phyloP scores from a whole-genome alignment of 805 yeast genomes.

The Maudiozyma saulgeensis region DNA sequence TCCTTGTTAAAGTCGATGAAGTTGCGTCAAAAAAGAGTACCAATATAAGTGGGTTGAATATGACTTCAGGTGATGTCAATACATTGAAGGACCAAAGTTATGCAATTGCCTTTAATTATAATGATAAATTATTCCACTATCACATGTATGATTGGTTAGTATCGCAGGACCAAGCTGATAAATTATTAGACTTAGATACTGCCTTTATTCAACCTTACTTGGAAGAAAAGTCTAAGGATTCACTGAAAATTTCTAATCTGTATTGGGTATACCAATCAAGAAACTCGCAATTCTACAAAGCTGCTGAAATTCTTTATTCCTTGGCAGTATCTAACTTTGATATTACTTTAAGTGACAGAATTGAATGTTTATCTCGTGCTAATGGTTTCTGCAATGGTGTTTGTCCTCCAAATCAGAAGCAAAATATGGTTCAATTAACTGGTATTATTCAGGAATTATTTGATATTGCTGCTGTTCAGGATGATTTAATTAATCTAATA shows the following conservation, averaged over 20 bases:
- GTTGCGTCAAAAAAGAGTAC: slow-evolving; percentile 37
- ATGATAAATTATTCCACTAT: slow-evolving; percentile 83
- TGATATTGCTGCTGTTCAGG: slow-evolving; percentile 79
- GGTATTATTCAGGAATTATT: slow-evolving; percentile 66
- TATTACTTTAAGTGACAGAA: slow-evolving; percentile 59
- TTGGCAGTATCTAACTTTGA: slow-evolving; percentile 68
- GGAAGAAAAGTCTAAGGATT: slow-evolving; percentile 52
- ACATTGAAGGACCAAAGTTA: slow-evolving; percentile 66
- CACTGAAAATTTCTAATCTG: slow-evolving; percentile 67
- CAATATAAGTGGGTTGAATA: neutral
- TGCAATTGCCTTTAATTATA: slow-evolving; percentile 57
- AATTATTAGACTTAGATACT: slow-evolving; percentile 70
- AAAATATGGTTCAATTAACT: slow-evolving; percentile 62
- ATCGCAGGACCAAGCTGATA: slow-evolving; percentile 63
- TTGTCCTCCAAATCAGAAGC: slow-evolving; percentile 67
- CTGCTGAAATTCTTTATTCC: slow-evolving; percentile 72
- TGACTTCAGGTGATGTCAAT: slow-evolving; percentile 21
- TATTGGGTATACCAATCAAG: slow-evolving; percentile 86
- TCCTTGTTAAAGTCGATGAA: slow-evolving; percentile 63
- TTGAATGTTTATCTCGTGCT: slow-evolving; percentile 84
- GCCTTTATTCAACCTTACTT: slow-evolving; percentile 72
- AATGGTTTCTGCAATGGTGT: slow-evolving; percentile 85
- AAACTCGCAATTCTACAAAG: slow-evolving; percentile 64
- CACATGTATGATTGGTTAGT: slow-evolving; percentile 90
- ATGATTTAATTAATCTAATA: slow-evolving; percentile 39